A percentile compares a stretch with the other conserved stretches of the same genome.
phyloP scores from a whole-genome alignment of 257 asterid species.

The Nicotiana attenuata region DNA sequence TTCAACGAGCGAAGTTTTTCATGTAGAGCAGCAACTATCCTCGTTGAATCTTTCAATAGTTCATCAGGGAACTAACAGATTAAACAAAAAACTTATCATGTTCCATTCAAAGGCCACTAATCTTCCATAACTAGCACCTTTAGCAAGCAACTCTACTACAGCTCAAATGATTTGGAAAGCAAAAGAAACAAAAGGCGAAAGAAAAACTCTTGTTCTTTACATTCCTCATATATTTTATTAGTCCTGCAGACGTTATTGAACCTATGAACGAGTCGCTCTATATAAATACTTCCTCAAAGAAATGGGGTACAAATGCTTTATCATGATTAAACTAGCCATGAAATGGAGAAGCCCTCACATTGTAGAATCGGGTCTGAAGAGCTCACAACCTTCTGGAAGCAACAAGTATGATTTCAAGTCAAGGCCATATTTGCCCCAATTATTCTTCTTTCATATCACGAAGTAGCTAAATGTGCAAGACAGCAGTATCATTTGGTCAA shows the following conservation, averaged over 20 bases:
- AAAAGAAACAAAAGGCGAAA: neutral
- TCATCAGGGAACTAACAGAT: conserved; percentile 68
- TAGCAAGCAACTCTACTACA: neutral
- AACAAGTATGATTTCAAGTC: neutral
- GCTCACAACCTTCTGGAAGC: conserved; percentile 2
- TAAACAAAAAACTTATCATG: neutral
- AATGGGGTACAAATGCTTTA: conserved; percentile 16
- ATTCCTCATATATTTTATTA: neutral
- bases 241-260: neutral
- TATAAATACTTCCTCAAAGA: conserved; percentile 56
- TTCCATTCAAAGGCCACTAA: neutral
- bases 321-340: neutral
- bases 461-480: neutral
- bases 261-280: neutral
- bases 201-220: neutral
- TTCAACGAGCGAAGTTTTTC: conserved; percentile 22
- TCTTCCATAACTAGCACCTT: neutral
- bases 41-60: conserved; percentile 60
- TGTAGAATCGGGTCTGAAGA: neutral
- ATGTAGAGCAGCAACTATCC: conserved; percentile 53
- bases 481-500: neutral
- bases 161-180: neutral
- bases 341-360: neutral
- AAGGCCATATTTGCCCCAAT: neutral
- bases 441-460: neutral